Evolutionary conservation across 306 rosid genomes (phyloP).

Genomic region (Corylus avellana): DNA sequence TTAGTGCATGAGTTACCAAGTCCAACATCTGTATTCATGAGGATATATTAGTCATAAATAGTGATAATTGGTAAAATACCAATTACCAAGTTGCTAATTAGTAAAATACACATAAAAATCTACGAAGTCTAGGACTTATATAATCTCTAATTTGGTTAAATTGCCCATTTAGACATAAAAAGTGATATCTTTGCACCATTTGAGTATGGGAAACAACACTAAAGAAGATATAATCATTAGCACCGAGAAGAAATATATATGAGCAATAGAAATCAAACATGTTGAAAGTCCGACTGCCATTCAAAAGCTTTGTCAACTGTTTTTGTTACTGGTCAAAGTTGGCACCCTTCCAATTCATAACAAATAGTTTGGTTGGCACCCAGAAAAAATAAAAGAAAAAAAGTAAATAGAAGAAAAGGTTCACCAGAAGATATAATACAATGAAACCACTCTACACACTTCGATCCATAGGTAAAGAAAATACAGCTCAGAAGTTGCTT

Average conservation of each 20-base stretch:
- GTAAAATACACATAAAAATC: slow-evolving; percentile 1
- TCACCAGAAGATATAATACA: not conserved
- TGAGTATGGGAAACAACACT: not conserved
- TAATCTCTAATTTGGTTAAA: not conserved
- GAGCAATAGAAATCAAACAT: no score
- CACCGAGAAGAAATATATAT: not conserved
- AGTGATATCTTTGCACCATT: not conserved
- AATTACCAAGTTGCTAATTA: not conserved
- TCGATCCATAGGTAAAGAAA: slow-evolving; percentile 15
- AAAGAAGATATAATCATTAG: not conserved
- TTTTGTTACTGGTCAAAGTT: not conserved
- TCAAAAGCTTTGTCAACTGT: not conserved
- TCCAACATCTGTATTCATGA: slow-evolving; percentile 53
- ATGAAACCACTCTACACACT: not conserved
- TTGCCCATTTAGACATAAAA: not conserved
- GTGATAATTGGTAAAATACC: not conserved
- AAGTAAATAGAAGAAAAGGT: not conserved
- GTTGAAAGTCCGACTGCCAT: no score
- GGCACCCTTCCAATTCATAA: not conserved
- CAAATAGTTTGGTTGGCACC: not conserved
- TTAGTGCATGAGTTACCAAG: slow-evolving; percentile 60
- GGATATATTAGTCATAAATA: slow-evolving; percentile 15
- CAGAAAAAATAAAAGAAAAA: not conserved
- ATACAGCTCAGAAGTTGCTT: slow-evolving; percentile 17
- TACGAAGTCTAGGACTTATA: slow-evolving; percentile 17